Base-by-base conservation (phyloP, 768 basidiomycete genomes). In the Pleurotus cornucopiae region DNA sequence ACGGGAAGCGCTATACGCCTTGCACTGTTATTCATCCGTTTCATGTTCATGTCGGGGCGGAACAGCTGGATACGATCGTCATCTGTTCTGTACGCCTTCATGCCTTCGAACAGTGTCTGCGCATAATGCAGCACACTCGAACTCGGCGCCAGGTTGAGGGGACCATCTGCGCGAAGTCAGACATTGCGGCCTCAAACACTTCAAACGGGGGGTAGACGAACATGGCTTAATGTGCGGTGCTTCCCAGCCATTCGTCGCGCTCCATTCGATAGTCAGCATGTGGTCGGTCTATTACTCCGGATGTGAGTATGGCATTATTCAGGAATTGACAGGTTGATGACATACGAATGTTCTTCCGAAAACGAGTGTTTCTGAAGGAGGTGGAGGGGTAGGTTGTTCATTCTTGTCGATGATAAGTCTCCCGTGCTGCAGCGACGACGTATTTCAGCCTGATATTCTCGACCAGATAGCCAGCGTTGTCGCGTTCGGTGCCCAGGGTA, bases 41-140 rank as follows among this genome's bases (percentile, higher is more conserved):
- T 86, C 94, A 98, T 96, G 74, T 98, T 97, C 91, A 92, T 91
- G 71, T 97, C 92, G 2, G 95, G 96, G 45, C 95, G 78, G 80
- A 98, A 98, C 61, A 98, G 72, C 14, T 88, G 83, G 18, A 94
- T 83, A 23, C 80, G 84, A 37, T 88, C 94, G 47, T 81, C 72
- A 38, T 81, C 70, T 61, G 86, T 83, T 47, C 86, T 78, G 73
- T 96, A 98, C 1, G 95, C 95, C 69, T 98, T 98, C 83, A 97
- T 84, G 14, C 95, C 92, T 69, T 98, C 95, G 66, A 98, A 96
- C 46, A 88, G 76, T 46, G 88, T 82, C 63, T 94, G 92, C 0
- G 94, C 94, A 72, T 98, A 98, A 69, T 98, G 95, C 57, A 98
- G 76, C 16, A 94, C 94, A 57, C 90, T 67, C 75, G 80, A 63